phyloP scores from a whole-genome alignment of 2,329 filamentous ascomycete genomes.

The Pseudohalonectria lignicola region DNA sequence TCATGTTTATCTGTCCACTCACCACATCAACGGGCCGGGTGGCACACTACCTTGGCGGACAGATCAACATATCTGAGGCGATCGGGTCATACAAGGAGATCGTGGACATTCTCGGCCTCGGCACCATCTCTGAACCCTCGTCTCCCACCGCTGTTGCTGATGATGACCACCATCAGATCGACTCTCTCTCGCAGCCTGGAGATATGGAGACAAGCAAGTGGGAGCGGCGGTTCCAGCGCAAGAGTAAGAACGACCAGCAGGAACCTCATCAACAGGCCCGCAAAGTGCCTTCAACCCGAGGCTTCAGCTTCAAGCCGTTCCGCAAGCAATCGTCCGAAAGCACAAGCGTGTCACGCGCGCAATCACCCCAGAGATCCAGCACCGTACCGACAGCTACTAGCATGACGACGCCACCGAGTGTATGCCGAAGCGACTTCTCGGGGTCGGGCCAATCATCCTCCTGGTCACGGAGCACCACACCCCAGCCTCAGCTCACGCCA shows the following conservation, averaged over 20 bases:
- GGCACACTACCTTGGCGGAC: conserved; percentile 41
- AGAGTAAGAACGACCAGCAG: neutral
- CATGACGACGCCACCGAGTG: too few species aligned
- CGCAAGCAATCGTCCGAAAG: neutral
- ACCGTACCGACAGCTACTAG: too few species aligned
- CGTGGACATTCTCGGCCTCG: conserved; percentile 27
- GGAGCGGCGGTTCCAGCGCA: too few species aligned
- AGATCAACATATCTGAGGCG: conserved; percentile 45
- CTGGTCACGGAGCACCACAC: neutral
- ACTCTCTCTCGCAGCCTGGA: neutral
- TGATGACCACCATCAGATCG: neutral
- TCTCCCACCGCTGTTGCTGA: too few species aligned
- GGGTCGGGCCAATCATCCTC: neutral
- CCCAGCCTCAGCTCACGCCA: neutral
- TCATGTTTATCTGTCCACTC: conserved; percentile 42
- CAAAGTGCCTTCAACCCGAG: neutral
- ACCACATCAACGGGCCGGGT: conserved; percentile 33
- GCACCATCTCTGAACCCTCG: neutral
- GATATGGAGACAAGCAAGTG: neutral
- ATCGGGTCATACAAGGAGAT: conserved; percentile 39
- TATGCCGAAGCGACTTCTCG: neutral
- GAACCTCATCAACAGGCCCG: neutral
- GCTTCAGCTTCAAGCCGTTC: conserved; percentile 3
- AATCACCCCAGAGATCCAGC: too few species aligned
- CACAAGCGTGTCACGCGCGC: too few species aligned